Evolutionary conservation across 495 filamentous ascomycete species (phyloP), one percentile per base, ranked within the genome.

Genomic region (Penicillium chermesinum): DNA sequence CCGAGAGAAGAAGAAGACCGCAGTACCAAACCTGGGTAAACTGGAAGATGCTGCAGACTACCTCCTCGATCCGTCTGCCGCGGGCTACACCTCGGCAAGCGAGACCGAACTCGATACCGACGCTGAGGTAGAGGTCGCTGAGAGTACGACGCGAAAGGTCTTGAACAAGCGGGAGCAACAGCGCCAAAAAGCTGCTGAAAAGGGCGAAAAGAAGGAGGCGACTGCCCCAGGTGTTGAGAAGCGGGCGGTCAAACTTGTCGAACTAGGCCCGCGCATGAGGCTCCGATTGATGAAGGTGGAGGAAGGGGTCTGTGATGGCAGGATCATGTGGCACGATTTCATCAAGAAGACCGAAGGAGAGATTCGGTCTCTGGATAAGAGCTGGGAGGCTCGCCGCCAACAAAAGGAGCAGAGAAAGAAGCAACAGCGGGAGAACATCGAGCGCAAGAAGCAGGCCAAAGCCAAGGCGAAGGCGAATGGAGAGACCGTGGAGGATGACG

Each of bases 281-380:
- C 68, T 99, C 25, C 80, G 91, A 35, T 77, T 99, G 79, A 85
- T 86, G 43, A 97, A 99, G 69, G 91, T 99, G 9, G 93, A 99
- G 63, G 94, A 97, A 52, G 94, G 90, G 13, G 65, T 97, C 10
- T 96, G 90, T 59, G 78, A 81, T 25, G 93, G 93, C 33, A 91
- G 88, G 68, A 78, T 96, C 27, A 87, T 99, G 86, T 97, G 94
- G 93, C 94, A 99, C 68, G 89, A 96, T 58, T 93, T 84, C 57
- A 78, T 96, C 45, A 77, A 78, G 56, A 99, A 97, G 75, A 82
- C 84, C 1, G 81, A 79, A 53, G 73, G 80, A 32, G 93, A 97
- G 61, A 69, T 88, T 36, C 79, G 80, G 61, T 77, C 81, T 44
- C 64, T 95, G 57, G 89, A 97, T 55, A 72, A 82, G 70, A 77